A percentile compares a stretch with the other conserved stretches of the same genome.
Conservation (phyloP, 148 eudicot genomes). For the Fallopia convolvulus region DNA sequence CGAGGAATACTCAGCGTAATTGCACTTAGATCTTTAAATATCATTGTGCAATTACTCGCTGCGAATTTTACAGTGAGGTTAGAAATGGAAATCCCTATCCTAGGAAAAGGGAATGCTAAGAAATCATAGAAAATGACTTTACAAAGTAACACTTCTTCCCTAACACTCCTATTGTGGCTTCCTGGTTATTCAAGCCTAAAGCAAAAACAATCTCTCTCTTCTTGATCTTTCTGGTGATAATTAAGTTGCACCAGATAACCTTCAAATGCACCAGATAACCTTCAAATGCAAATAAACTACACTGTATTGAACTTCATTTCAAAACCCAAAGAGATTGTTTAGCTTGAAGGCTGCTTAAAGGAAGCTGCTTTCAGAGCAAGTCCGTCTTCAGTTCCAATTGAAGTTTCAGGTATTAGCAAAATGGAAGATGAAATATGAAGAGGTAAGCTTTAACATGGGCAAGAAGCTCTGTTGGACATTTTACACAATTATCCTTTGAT, state of each 20-base stretch:
- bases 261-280: not conserved
- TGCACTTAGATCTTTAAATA: not conserved
- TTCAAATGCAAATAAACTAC: not conserved
- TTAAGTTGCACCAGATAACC: not conserved
- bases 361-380: not conserved
- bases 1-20: not conserved
- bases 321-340: not conserved
- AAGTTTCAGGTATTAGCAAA: conserved; percentile 9
- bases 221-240: not conserved
- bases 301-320: not conserved
- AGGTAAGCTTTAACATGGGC: not conserved
- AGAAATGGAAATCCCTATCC: not conserved
- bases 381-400: not conserved
- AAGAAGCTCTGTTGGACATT: not conserved
- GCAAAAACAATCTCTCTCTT: not conserved
- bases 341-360: not conserved
- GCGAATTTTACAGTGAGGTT: not conserved
- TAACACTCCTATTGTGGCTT: not conserved
- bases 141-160: no score
- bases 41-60: not conserved
- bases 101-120: not conserved
- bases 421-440: not conserved
- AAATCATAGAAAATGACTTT: no score
- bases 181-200: not conserved
- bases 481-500: no score